Conservation (phyloP, 2,329 filamentous ascomycete species). For the Apiospora malaysiana region DNA sequence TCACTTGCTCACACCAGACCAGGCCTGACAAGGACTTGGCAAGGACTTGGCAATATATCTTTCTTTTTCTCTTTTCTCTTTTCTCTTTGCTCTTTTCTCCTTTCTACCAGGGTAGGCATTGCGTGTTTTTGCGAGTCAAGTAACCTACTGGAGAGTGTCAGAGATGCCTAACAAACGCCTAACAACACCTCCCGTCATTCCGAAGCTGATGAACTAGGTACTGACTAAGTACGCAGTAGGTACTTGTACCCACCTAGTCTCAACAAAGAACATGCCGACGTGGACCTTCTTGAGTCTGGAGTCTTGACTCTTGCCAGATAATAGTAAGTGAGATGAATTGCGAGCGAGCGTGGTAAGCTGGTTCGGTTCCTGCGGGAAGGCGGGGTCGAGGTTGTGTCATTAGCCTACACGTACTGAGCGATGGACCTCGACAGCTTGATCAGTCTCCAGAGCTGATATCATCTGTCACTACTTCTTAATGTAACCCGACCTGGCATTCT, state of each 20-base stretch:
- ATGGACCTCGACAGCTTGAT: too few species aligned
- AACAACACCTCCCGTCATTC: not conserved
- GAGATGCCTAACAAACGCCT: not conserved
- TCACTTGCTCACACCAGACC: too few species aligned
- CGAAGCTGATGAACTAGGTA: not conserved
- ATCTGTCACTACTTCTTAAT: not conserved
- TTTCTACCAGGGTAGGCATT: not conserved
- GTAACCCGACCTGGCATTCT: not conserved
- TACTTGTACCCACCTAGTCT: too few species aligned
- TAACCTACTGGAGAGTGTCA: not conserved
- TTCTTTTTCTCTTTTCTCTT: not conserved
- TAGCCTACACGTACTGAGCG: not conserved
- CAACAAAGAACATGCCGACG: too few species aligned
- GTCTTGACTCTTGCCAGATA: not conserved
- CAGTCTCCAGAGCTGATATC: not conserved
- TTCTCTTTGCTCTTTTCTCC: too few species aligned
- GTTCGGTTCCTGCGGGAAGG: not conserved
- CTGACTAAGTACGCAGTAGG: too few species aligned
- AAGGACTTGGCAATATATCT: not conserved
- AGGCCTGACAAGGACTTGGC: too few species aligned
- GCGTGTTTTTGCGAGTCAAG: not conserved
- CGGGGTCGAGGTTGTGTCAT: not conserved
- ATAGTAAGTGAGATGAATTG: not conserved
- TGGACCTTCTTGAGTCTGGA: not conserved
- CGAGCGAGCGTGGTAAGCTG: not conserved